phyloP scores from a whole-genome alignment of 257 asterid genomes.

The Nicotiana undulata region DNA sequence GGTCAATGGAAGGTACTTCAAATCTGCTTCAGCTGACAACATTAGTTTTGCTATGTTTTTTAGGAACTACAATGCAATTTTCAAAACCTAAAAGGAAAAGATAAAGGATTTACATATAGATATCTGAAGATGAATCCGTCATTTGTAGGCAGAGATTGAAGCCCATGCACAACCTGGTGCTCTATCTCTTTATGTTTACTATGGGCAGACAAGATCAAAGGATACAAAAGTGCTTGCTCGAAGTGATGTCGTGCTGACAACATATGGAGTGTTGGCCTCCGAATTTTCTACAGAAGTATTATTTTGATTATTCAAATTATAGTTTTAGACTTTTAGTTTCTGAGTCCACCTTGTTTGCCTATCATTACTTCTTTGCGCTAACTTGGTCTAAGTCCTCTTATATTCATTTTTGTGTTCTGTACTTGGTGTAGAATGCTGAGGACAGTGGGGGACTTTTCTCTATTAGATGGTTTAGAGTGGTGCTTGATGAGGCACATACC shows the following conservation, averaged over 20 bases:
- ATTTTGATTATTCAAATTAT: conserved; percentile 10
- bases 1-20: conserved; percentile 95
- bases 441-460: conserved; percentile 74
- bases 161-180: conserved; percentile 75
- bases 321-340: not conserved
- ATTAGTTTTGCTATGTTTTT: not conserved
- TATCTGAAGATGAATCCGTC: conserved; percentile 19
- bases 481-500: conserved; percentile 96
- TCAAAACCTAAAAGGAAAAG: not conserved
- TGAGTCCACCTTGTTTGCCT: not conserved
- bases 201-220: conserved; percentile 87
- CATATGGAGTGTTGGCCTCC: conserved; percentile 90
- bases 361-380: not conserved
- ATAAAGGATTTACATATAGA: not conserved
- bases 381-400: not conserved
- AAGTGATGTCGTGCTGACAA: conserved; percentile 78
- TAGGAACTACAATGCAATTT: conserved; percentile 12
- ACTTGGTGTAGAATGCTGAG: conserved; percentile 50
- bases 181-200: conserved; percentile 74
- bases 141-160: conserved; percentile 75
- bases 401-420: not conserved
- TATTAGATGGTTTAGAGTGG: conserved; percentile 86
- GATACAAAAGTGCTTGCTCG: conserved; percentile 70
- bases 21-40: not conserved
- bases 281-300: conserved; percentile 81